Evolutionary conservation across 2,329 filamentous ascomycete species (phyloP), one percentile per base, ranked within the genome.

Genomic region (Xylariaceae sp.): DNA sequence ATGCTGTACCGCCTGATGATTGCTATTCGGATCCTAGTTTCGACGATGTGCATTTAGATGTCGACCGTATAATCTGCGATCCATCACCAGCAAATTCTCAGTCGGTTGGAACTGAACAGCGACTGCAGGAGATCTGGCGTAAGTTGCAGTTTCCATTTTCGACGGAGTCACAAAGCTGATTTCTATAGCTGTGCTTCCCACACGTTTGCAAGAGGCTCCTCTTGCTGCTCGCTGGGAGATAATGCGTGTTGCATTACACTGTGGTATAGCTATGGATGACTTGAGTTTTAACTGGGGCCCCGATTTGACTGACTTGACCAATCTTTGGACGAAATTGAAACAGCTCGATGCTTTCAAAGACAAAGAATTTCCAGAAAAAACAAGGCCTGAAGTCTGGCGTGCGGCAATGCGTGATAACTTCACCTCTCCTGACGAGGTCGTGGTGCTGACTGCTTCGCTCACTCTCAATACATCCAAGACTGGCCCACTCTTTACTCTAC

Each of bases 151-250:
- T 38, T 22, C 43, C 38, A 35, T 11, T 44, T 5, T 43, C 43
- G n/a, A 17, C 33, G 5, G 9, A 11, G n/a, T 35, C 41, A 10
- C 12, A 15, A 9, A 36, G 22, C 50, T 56, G 18, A 55, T 40
- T 44, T 38, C 22, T 3, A 46, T 48, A 66, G 62, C 62, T 49
- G 38, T 42, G 15, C 68, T 74, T 7, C 74, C 75, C 0, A 44
- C 52, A 0, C 68, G 67, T 45, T 63, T 79, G 4, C 66, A 69
- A 3, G 45, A 66, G 1, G 77, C 75, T 0, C 76, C 78, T 0
- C 65, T 81, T 2, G 69, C 71, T 2, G 66, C 81, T 5, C 58
- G 72, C 4, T 82, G 78, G 79, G 79, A 82, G 49, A 59, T 79
- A 0, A 71, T 73, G 0, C 71, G 79, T 11, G 70, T 75, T 15